Base-by-base conservation (phyloP, 1,139 yeast genomes). In the Kluyveromyces marxianus region DNA sequence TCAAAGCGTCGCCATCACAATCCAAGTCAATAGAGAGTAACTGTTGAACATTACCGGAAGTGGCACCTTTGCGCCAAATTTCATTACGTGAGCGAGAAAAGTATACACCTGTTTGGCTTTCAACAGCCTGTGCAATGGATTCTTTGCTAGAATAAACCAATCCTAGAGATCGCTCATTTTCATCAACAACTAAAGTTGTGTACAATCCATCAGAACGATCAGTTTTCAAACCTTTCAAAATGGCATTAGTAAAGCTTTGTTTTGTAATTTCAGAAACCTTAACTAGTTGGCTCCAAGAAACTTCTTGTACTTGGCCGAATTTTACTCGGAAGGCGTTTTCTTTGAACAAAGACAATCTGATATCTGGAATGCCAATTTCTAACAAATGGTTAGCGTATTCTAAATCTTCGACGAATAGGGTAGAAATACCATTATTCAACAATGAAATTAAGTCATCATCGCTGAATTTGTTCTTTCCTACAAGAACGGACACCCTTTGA, bases 11-110 rank as follows among this genome's bases (percentile, higher is more conserved):
- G 41, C 85, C 80, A 66, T 92, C 99, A 66, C 99, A 92, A 66
- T 94, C 99, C 53, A 78, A 68, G 44, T 79, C 83, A 48, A 92
- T 65, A 39, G 72, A 68, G 28, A 84, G 57, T 45, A 92, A 72
- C 54, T 72, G 73, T 67, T 92, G 98, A 1, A 95, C 87, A 44
- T 96, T 96, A 7, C 98, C 98, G 32, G 95, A 84, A 4, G 96
- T 86, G 48, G 85, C 85, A 35, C 98, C 99, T 66, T 92, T 92
- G 66, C 84, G 86, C 98, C 99, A 92, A 49, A 92, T 74, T 26
- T 94, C 88, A 50, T 83, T 82, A 54, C 88, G 78, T 54, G 83
- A 81, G 56, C 98, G 82, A 4, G 96, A 88, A 67, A 86, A 97
- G 67, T 92, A 92, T 6, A 92, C 96, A 44, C 99, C 99, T 10